Percentiles rank a stretch among this genome's conserved stretches.
Conservation (phyloP, 2,329 filamentous ascomycete species). For the Stachybotrys chlorohalonatus region DNA sequence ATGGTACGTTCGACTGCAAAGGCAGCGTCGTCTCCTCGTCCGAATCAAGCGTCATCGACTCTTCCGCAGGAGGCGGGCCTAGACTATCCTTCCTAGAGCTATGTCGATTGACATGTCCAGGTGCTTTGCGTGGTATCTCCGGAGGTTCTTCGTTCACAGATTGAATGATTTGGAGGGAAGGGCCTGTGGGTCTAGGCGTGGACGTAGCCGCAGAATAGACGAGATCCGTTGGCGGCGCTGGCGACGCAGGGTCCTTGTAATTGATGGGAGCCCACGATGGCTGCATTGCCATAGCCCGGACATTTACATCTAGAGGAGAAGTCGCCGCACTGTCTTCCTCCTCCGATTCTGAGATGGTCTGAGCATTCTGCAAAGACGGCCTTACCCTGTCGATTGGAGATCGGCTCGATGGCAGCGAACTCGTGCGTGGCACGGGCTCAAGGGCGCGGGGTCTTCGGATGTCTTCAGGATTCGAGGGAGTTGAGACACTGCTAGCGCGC, state of each 20-base stretch:
- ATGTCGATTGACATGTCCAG: conserved; percentile 13
- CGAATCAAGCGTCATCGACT: conserved; percentile 26
- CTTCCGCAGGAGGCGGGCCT: conserved; percentile 13
- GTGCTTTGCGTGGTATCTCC: conserved; percentile 23
- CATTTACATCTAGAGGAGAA: neutral
- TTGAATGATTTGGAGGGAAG: neutral
- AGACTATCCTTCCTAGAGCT: conserved; percentile 21
- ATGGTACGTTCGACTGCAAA: conserved; percentile 12
- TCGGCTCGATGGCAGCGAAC: conserved; percentile 13
- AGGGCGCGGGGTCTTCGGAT: conserved; percentile 17
- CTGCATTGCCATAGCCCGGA: neutral
- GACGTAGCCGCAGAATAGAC: neutral
- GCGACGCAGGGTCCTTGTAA: neutral
- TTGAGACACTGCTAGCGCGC: conserved; percentile 27
- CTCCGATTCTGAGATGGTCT: conserved; percentile 35
- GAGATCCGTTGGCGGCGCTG: neutral
- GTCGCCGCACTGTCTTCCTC: conserved; percentile 13
- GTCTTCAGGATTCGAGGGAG: conserved; percentile 27
- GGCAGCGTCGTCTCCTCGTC: conserved; percentile 14
- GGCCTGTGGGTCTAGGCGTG: neutral
- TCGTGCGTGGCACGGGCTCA: conserved; percentile 12
- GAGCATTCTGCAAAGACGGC: conserved; percentile 15
- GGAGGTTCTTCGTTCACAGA: conserved; percentile 1
- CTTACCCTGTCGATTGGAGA: conserved; percentile 22
- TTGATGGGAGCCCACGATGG: neutral